Conservation (phyloP, 1,139 yeast genomes). For the Insectozyma bohioensis region DNA sequence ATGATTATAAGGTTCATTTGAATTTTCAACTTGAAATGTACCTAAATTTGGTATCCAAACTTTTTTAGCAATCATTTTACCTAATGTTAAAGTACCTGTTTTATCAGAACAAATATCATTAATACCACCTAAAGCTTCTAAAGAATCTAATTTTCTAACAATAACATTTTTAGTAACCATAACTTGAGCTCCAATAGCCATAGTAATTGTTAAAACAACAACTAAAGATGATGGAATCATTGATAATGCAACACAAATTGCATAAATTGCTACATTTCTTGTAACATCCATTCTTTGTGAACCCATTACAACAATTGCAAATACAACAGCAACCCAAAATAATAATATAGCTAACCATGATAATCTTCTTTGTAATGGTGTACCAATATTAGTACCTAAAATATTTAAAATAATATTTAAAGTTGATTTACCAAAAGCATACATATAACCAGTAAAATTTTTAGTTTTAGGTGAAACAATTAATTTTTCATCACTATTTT, state of each 20-base stretch:
- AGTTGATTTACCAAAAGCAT: conserved; percentile 43
- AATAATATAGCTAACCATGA: conserved; percentile 70
- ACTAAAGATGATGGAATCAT: conserved; percentile 84
- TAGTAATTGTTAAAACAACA: conserved; percentile 81
- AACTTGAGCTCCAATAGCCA: conserved; percentile 83
- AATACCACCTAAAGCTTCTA: conserved; percentile 79
- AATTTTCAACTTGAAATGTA: conserved; percentile 56
- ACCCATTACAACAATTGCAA: conserved; percentile 80
- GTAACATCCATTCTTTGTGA: conserved; percentile 68
- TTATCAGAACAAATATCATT: conserved; percentile 63
- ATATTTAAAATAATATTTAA: conserved; percentile 56
- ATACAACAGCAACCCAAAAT: conserved; percentile 69
- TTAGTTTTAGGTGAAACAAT: conserved; percentile 26
- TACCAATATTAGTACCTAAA: conserved; percentile 74
- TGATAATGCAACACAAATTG: conserved; percentile 80
- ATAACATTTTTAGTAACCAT: conserved; percentile 74
- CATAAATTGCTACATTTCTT: conserved; percentile 75
- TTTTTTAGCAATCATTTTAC: conserved; percentile 71
- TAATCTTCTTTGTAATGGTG: conserved; percentile 68
- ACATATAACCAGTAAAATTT: conserved; percentile 39
- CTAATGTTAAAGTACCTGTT: conserved; percentile 72
- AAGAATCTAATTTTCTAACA: conserved; percentile 74
- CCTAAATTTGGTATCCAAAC: conserved; percentile 79
- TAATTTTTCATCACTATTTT: conserved; percentile 19
- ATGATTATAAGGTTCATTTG: conserved; percentile 75